phyloP scores from a whole-genome alignment of 768 basidiomycete species.

The Chiua virens region DNA sequence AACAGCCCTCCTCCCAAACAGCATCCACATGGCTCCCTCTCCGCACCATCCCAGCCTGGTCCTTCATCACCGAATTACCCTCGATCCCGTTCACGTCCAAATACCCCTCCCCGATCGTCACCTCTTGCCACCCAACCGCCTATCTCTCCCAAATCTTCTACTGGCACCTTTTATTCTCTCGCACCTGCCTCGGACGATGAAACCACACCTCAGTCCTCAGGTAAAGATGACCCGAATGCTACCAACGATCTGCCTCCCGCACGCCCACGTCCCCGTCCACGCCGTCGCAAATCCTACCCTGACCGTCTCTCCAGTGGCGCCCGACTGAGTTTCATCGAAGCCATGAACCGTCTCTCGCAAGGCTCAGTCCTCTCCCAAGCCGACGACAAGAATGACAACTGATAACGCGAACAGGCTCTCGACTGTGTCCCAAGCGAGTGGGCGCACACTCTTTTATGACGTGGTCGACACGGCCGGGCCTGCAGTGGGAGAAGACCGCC shows the following conservation, averaged over 20 bases:
- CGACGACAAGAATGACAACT: neutral
- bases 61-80: neutral
- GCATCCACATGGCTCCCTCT: neutral
- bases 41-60: slow-evolving; percentile 4
- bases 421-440: slow-evolving; percentile 21
- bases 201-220: neutral
- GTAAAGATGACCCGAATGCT: neutral
- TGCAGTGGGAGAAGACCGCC: too few relatives aligned
- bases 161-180: slow-evolving; percentile 26
- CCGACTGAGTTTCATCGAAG: slow-evolving; percentile 29
- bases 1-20: neutral
- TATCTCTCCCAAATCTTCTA: slow-evolving; percentile 30
- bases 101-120: slow-evolving; percentile 15
- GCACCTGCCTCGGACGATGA: slow-evolving; percentile 20
- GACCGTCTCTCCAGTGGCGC: slow-evolving; percentile 22
- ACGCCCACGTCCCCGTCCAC: slow-evolving; percentile 14
- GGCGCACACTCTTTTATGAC: slow-evolving; percentile 29
- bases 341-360: slow-evolving; percentile 26
- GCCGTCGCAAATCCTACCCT: slow-evolving; percentile 25
- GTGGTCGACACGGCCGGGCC: slow-evolving; percentile 3
- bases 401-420: slow-evolving; percentile 20
- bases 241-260: neutral
- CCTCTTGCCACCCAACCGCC: slow-evolving; percentile 8
- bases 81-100: slow-evolving; percentile 18
- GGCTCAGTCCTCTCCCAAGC: slow-evolving; percentile 5